phyloP scores from a whole-genome alignment of 805 yeast genomes.

The Ogataea pignaliae region DNA sequence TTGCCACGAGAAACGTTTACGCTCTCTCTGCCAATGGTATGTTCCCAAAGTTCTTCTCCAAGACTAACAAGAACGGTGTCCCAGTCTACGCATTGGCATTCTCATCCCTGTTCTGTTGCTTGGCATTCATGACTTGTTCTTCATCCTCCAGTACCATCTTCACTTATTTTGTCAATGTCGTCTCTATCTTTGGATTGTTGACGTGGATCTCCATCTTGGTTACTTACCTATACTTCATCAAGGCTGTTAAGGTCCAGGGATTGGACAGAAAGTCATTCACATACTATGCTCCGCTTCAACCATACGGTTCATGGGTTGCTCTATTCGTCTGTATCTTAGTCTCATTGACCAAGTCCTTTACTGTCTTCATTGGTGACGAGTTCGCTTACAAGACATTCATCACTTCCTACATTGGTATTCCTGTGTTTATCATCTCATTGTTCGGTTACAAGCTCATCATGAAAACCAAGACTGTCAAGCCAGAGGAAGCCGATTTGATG shows the following conservation, averaged over 20 bases:
- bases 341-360: constrained; percentile 63
- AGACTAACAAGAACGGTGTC: constrained; percentile 64
- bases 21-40: constrained; percentile 69
- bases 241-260: constrained; percentile 66
- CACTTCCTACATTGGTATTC: constrained; percentile 75
- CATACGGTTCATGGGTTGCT: constrained; percentile 61
- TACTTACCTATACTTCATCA: constrained; percentile 62
- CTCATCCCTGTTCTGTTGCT: constrained; percentile 49
- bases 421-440: constrained; percentile 51
- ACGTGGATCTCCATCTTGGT: constrained; percentile 71
- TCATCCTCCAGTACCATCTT: constrained; percentile 54
- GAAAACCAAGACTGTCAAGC: constrained; percentile 44
- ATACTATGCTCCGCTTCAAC: constrained; percentile 64
- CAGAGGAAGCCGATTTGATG: constrained; percentile 57
- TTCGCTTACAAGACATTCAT: constrained; percentile 65
- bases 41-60: constrained; percentile 66
- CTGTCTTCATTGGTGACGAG: constrained; percentile 50
- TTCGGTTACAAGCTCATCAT: constrained; percentile 56
- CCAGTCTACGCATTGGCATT: constrained; percentile 56
- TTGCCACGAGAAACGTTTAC: constrained; percentile 71
- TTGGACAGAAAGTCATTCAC: constrained; percentile 49
- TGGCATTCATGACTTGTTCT: constrained; percentile 69
- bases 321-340: constrained; percentile 49
- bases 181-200: constrained; percentile 68
- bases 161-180: constrained; percentile 68